Evolutionary conservation across 768 basidiomycete species (phyloP), one percentile per base, ranked within the genome.

Genomic region (Podaxis sp.): DNA sequence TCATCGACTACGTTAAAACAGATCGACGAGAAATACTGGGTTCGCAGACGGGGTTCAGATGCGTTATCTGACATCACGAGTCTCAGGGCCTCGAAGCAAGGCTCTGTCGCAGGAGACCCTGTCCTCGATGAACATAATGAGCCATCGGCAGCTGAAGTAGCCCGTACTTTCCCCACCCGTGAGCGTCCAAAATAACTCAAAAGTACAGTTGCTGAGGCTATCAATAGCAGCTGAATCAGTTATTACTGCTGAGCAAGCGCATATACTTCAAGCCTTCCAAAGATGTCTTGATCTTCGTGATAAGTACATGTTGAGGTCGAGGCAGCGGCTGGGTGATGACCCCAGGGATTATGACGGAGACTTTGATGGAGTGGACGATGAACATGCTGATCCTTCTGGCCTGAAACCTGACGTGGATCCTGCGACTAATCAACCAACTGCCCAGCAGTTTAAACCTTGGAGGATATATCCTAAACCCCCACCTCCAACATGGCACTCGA

Each of bases 401-500:
- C 80, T 90, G 5, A 82, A 83, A 27, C 86, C 89, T 1, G 85
- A 91, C 65, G 80, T 76, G 11, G 76, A 83, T 53, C 69, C 61
- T 64, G 23, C 59, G 59, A 37, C 55, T 40, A 38, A 55, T 52
- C 62, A 61, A 46, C 62, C 53, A 60, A 61, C 23, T 61, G 63
- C 32, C 50, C 50, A 25, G 65, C 62, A 61, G 53, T 76, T 81
- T 65, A 67, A 82, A 38, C 76, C 84, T 3, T 99, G 97, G 97
- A 83, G 82, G 57, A 90, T 98, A 65, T 97, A 97, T 66, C 97
- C 97, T 0, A 82, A 79, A 10, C 95, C 97, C 4, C 97, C 97
- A 0, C 91, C 93, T 2, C 96, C 95, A 0, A 95, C 95, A 67
- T 99, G 97, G 97, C 93, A 93, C 68, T 95, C 91, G 87, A 82